Evolutionary conservation across 2,329 filamentous ascomycete genomes (phyloP).

Genomic region (Penicillium sp.): DNA sequence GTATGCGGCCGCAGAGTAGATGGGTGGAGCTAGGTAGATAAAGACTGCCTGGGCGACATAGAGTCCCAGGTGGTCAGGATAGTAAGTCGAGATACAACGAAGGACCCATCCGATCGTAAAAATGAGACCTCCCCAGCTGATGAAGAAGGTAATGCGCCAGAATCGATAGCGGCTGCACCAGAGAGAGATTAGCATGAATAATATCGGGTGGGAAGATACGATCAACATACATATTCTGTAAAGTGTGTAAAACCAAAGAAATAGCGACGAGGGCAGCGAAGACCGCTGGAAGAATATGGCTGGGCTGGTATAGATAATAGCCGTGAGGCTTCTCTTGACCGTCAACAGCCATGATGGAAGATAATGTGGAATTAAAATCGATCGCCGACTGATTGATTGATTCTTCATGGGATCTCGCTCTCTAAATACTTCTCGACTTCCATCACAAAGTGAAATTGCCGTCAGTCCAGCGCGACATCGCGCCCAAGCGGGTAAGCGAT

Average conservation of each 20-base stretch:
- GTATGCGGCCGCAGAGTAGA: slow-evolving; percentile 45
- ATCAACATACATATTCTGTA: slow-evolving; percentile 38
- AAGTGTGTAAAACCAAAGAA: slow-evolving; percentile 35
- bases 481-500: not conserved
- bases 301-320: slow-evolving; percentile 37
- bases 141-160: slow-evolving; percentile 43
- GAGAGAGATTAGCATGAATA: not conserved
- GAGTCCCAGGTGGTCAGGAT: slow-evolving; percentile 32
- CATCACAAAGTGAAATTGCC: not conserved
- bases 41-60: slow-evolving; percentile 42
- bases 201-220: not conserved
- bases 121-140: slow-evolving; percentile 39
- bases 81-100: slow-evolving; percentile 33
- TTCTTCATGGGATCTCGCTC: not conserved
- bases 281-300: slow-evolving; percentile 36
- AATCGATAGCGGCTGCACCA: slow-evolving; percentile 32
- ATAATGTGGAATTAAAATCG: not conserved
- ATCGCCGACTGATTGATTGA: not conserved
- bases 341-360: slow-evolving; percentile 12
- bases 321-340: slow-evolving; percentile 9
- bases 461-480: not conserved
- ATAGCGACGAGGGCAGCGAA: slow-evolving; percentile 38
- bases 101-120: slow-evolving; percentile 45
- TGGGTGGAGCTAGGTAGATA: slow-evolving; percentile 40
- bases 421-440: slow-evolving; percentile 15